Percentiles rank a stretch among this genome's conserved stretches.
phyloP scores from a whole-genome alignment of 1,139 yeast genomes.

The Hyphopichia fennica region DNA sequence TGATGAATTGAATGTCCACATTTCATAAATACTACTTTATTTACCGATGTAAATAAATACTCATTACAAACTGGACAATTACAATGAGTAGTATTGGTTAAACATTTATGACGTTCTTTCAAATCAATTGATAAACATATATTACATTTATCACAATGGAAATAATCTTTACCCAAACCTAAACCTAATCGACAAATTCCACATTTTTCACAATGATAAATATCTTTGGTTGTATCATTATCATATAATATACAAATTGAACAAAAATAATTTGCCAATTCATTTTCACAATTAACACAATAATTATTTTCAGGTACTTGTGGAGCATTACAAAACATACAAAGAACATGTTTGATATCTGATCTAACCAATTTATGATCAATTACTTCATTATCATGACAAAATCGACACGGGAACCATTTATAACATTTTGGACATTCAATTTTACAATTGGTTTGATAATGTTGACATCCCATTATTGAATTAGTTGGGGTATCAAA shows the following conservation, averaged over 20 bases:
- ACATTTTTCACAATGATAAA: conserved; percentile 90
- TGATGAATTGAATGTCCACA: conserved; percentile 97
- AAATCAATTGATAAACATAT: conserved; percentile 84
- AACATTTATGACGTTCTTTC: conserved; percentile 75
- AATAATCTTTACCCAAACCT: conserved; percentile 84
- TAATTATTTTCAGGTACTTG: conserved; percentile 67
- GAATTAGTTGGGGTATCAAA: conserved; percentile 31
- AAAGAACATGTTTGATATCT: conserved; percentile 66
- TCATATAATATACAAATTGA: conserved; percentile 77
- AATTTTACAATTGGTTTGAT: conserved; percentile 78
- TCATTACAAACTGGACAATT: conserved; percentile 94
- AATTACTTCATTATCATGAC: conserved; percentile 67
- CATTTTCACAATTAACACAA: conserved; percentile 66
- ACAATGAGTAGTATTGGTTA: conserved; percentile 84
- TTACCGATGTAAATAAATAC: conserved; percentile 82
- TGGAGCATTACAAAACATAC: conserved; percentile 77
- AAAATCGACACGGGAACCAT: conserved; percentile 83
- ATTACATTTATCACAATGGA: conserved; percentile 89
- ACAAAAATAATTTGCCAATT: conserved; percentile 78
- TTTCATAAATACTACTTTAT: conserved; percentile 85
- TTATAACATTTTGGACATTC: conserved; percentile 74
- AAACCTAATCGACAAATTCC: conserved; percentile 90
- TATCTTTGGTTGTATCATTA: conserved; percentile 75
- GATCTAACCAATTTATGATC: conserved; percentile 65
- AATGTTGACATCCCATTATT: conserved; percentile 77